phyloP scores from a whole-genome alignment of 2,329 filamentous ascomycete genomes.

The Aureobasidium mangrovei region DNA sequence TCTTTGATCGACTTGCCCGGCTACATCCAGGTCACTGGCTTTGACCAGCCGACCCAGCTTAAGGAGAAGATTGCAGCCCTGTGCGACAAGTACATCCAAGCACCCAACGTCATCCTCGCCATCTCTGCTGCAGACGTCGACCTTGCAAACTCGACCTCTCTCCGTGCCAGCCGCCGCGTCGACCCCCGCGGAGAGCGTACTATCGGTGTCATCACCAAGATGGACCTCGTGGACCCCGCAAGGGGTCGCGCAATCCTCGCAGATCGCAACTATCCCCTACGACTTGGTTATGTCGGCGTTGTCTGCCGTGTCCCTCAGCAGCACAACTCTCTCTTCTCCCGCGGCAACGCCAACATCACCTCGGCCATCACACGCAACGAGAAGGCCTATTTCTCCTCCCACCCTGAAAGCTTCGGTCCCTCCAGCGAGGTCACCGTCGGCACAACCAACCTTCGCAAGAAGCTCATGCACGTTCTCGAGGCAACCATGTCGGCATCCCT shows the following conservation, averaged over 20 bases:
- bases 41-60: constrained; percentile 80
- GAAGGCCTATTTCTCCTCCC: constrained; percentile 72
- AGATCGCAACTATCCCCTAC: constrained; percentile 86
- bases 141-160: constrained; percentile 86
- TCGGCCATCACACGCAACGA: constrained; percentile 81
- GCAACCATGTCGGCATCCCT: constrained; percentile 94
- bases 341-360: constrained; percentile 70
- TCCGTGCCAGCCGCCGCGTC: constrained; percentile 81
- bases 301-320: constrained; percentile 69
- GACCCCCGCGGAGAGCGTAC: constrained; percentile 92
- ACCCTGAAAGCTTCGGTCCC: constrained; percentile 70
- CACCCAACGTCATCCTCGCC: constrained; percentile 91
- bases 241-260: constrained; percentile 70
- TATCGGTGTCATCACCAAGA: constrained; percentile 98
- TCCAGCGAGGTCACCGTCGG: constrained; percentile 68
- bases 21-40: constrained; percentile 91
- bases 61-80: constrained; percentile 95
- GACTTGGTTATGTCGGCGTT: constrained; percentile 94
- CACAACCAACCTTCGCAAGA: constrained; percentile 80
- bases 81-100: constrained; percentile 95
- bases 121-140: constrained; percentile 98
- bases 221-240: constrained; percentile 85
- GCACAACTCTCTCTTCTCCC: constrained; percentile 66
- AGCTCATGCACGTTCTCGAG: constrained; percentile 93
- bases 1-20: constrained; percentile 94